These are phyloP conservation scores for Phytophthora vignae DNA, from an alignment of 352 stramenopile species.

Conservation along the genomic window DNA sequence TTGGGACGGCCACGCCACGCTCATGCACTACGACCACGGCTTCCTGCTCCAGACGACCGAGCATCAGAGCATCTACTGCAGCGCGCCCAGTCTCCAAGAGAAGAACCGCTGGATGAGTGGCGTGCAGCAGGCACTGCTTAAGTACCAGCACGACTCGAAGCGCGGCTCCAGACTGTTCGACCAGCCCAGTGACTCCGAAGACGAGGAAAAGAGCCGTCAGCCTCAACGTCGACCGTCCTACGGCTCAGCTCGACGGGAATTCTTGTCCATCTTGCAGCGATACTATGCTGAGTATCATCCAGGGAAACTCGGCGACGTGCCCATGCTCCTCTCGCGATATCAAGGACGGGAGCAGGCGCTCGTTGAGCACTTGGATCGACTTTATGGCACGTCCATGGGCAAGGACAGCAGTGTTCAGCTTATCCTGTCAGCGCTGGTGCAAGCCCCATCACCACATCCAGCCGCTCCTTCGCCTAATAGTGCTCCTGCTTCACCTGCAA, in stretches of 20 bases:
- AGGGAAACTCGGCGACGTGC: conserved; percentile 65
- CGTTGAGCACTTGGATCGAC: conserved; percentile 69
- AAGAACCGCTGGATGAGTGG: conserved; percentile 73
- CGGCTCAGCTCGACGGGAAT: conserved; percentile 24
- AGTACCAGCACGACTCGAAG: conserved; percentile 22
- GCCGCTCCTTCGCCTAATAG: conserved; percentile 3
- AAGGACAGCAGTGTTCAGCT: conserved; percentile 40
- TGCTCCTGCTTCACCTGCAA: conserved; percentile 43
- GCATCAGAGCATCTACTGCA: conserved; percentile 75
- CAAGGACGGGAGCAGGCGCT: conserved; percentile 57
- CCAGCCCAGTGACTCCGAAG: conserved; percentile 35
- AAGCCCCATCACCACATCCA: not conserved
- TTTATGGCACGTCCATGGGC: conserved; percentile 62
- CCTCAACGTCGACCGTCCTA: conserved; percentile 20
- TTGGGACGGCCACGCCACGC: conserved; percentile 67
- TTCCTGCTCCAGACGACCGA: conserved; percentile 70
- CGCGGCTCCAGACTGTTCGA: conserved; percentile 30
- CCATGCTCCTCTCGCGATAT: conserved; percentile 62
- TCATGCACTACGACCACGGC: conserved; percentile 77
- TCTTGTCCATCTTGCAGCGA: conserved; percentile 49
- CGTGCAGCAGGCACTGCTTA: conserved; percentile 59
- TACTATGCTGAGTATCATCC: conserved; percentile 73
- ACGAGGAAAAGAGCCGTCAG: conserved; percentile 8
- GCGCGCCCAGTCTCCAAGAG: conserved; percentile 63
- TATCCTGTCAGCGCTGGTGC: conserved; percentile 39